A percentile compares a stretch with the other conserved stretches of the same genome.
Evolutionary conservation across 2,329 filamentous ascomycete genomes (phyloP).

Genomic region (Colletotrichum tropicicola): DNA sequence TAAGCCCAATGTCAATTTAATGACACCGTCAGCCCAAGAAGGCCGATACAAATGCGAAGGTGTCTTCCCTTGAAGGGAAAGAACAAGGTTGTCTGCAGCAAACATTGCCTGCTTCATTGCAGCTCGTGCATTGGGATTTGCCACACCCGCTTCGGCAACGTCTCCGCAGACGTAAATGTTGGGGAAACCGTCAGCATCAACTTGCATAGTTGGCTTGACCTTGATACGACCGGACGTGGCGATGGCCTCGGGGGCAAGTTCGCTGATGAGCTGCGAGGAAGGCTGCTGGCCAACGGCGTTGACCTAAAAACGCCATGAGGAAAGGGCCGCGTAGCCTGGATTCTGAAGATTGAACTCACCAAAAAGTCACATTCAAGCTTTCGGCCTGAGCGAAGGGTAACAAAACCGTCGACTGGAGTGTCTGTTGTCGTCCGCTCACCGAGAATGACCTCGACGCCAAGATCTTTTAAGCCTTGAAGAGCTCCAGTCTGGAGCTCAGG

Average conservation of each 20-base stretch:
- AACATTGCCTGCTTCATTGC: slow-evolving; percentile 62
- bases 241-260: slow-evolving; percentile 53
- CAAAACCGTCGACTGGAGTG: slow-evolving; percentile 44
- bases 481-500: slow-evolving; percentile 49
- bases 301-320: slow-evolving; percentile 50
- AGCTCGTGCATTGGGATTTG: slow-evolving; percentile 63
- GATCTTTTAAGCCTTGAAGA: slow-evolving; percentile 49
- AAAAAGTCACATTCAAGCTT: slow-evolving; percentile 59
- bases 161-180: slow-evolving; percentile 73
- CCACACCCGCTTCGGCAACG: slow-evolving; percentile 61
- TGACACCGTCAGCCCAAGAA: slow-evolving; percentile 57
- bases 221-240: slow-evolving; percentile 58
- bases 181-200: slow-evolving; percentile 54
- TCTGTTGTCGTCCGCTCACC: slow-evolving; percentile 54
- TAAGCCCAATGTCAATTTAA: slow-evolving; percentile 63
- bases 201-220: slow-evolving; percentile 65
- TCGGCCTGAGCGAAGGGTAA: slow-evolving; percentile 55
- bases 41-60: slow-evolving; percentile 50
- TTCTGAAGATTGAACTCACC: slow-evolving; percentile 41
- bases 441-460: slow-evolving; percentile 61
- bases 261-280: slow-evolving; percentile 57
- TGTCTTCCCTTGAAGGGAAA: slow-evolving; percentile 49
- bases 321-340: neutral
- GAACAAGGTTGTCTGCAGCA: slow-evolving; percentile 63
- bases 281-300: slow-evolving; percentile 69